Base-by-base conservation (phyloP, 192 early-diverging fungal species). In the Coemansia sp. region DNA sequence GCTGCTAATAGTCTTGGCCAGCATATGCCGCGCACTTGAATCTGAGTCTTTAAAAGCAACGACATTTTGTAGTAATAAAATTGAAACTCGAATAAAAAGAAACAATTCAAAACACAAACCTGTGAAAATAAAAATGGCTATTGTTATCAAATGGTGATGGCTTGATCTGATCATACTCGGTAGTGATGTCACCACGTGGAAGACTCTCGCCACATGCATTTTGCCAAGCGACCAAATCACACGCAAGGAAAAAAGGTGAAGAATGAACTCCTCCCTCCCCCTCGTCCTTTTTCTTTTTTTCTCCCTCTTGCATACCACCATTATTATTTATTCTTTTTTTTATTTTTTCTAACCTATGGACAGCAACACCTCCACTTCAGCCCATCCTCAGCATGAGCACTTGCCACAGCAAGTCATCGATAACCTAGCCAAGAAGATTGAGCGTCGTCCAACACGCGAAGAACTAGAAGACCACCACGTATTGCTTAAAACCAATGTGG, bases 391-490 rank as follows among this genome's bases (percentile, higher is more conserved):
- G 37, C 85, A 80, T 42, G 72, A 77, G 39, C 82, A 84, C 43
- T 64, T 69, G 38, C 83, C 78, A 13, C 71, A 87, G 58, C 78
- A 87, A 72, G 61, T 80, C 19, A 35, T 82, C 67, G 79, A 87
- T 57, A 66, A 74, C 5, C 55, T 88, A 10, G 82, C 84, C 62
- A 73, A 62, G 57, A 86, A 87, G 67, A 73, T 89, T 42, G 84
- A 85, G 65, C 80, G 84, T 16, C 79, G 89, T 33, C 87, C 89
- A 26, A 77, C 78, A 6, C 73, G 70, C 19, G 74, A 80, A 21
- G 84, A 86, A 49, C 84, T 90, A 13, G 80, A 86, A 19, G 74
- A 85, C 6, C 84, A 77, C 68, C 87, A 90, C 55, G 88, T 91
- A n/a, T 77, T 91, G 38, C 85, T 84, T 67, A 81, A 72, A 16